Evolutionary conservation across 768 basidiomycete genomes (phyloP), one percentile per base, ranked within the genome.

Genomic region (Tricholoma hemisulphureum): DNA sequence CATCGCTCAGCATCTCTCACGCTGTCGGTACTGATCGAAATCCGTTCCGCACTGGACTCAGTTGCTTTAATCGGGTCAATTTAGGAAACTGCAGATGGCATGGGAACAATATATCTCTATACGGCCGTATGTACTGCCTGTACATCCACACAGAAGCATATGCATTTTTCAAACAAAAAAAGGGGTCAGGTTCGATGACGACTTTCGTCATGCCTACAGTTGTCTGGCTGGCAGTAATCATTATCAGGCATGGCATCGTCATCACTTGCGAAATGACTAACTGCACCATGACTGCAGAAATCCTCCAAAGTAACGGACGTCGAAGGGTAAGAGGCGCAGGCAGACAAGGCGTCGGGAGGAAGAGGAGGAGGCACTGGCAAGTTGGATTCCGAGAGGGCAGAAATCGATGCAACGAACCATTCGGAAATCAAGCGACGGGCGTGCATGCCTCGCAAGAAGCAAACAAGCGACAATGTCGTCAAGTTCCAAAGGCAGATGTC

Each of bases 381-480:
- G 23, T 59, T 61, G 18, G 52, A 56, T 60, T 62, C 58, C 63
- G 60, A 57, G 50, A 62, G 48, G 46, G 61, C 54, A 51, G 50
- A 51, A 37, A 54, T 57, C 52, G 34, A 53, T 61, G 54, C 57
- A 57, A 48, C 51, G 23, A 55, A 50, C 56, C 52, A 60, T 55
- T 55, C 45, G 37, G 53, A 41, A 49, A 16, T 43, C 45, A 41
- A 62, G 57, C 51, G 51, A 51, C 39, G 57, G 51, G 28, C 16
- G 49, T 31, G 29, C 48, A 39, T 57, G 34, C 51, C 35, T 45
- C 45, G 45, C 32, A 6, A 41, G 8, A 55, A 52, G 48, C 48
- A 32, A 51, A 54, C 52, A 55, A 50, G 53, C 55, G 35, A 45
- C 54, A 48, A 55, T 39, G 37, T 59, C 32, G 56, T 58, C 57